Percentiles rank a stretch among this genome's conserved stretches.
phyloP scores from a whole-genome alignment of 768 basidiomycete genomes.

The Mycena filopes region DNA sequence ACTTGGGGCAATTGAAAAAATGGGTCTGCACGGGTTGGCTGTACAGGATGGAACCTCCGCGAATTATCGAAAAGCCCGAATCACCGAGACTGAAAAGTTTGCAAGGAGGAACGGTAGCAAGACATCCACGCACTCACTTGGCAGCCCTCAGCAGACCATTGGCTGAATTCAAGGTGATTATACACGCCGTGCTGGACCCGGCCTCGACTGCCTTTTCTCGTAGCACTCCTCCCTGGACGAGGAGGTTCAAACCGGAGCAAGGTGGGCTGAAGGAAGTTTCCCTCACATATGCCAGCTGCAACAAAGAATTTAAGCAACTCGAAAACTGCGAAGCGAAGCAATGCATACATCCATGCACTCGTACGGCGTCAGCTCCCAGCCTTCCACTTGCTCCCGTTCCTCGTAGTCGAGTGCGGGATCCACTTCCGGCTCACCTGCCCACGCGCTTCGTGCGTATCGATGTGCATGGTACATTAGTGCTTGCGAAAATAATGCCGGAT shows the following conservation, averaged over 20 bases:
- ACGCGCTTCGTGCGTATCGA: constrained; percentile 57
- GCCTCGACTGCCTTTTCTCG: constrained; percentile 39
- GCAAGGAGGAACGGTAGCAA: constrained; percentile 6
- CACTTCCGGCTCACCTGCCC: constrained; percentile 68
- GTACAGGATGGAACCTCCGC: constrained; percentile 56
- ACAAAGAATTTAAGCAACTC: constrained; percentile 21
- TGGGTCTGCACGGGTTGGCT: constrained; percentile 33
- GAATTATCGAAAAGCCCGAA: constrained; percentile 62
- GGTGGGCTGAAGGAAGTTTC: constrained; percentile 47
- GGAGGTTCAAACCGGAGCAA: neutral
- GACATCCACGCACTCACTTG: constrained; percentile 61
- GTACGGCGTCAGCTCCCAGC: constrained; percentile 56
- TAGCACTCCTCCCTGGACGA: neutral
- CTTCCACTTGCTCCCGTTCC: constrained; percentile 53
- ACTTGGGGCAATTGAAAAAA: constrained; percentile 35
- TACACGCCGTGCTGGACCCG: constrained; percentile 66
- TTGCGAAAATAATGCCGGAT: constrained; percentile 77
- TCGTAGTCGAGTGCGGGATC: constrained; percentile 62
- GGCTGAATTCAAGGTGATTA: constrained; percentile 61
- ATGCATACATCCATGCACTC: constrained; percentile 46
- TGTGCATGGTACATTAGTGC: constrained; percentile 71
- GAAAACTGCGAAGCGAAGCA: neutral
- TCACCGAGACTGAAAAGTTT: constrained; percentile 56
- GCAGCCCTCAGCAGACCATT: constrained; percentile 62
- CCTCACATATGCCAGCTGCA: constrained; percentile 53